Conservation (phyloP, 148 eudicot species). For the Polygonum aviculare region DNA sequence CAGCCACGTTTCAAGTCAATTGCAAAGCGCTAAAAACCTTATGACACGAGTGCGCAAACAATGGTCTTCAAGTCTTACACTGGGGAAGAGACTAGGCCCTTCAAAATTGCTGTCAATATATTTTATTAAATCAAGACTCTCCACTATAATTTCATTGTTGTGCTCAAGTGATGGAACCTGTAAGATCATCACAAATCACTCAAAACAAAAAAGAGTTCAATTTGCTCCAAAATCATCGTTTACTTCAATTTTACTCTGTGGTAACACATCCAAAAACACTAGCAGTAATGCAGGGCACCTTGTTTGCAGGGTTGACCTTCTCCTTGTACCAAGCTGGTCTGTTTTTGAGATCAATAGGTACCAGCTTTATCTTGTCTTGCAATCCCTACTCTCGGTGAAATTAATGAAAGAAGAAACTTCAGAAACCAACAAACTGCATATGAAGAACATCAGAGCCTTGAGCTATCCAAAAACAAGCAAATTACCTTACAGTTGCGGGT, state of each 20-base stretch:
- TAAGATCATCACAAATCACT: slow-evolving; percentile 10
- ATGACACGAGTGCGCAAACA: neutral
- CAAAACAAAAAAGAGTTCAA: neutral
- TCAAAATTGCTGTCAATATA: slow-evolving; percentile 62
- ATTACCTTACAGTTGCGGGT: slow-evolving; percentile 62
- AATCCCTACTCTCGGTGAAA: slow-evolving; percentile 39
- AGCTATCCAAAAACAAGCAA: neutral
- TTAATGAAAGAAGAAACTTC: neutral
- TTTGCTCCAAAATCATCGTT: neutral
- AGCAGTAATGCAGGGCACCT: slow-evolving; percentile 28
- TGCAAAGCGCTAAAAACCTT: neutral
- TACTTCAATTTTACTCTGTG: neutral
- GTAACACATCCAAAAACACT: neutral
- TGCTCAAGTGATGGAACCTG: slow-evolving; percentile 79
- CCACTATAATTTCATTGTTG: slow-evolving; percentile 72
- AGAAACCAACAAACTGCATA: neutral
- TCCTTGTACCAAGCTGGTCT: slow-evolving; percentile 82
- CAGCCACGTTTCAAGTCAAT: neutral
- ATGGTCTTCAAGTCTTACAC: slow-evolving; percentile 27
- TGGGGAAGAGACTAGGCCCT: slow-evolving; percentile 61
- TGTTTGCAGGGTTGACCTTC: slow-evolving; percentile 62
- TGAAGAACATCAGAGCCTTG: neutral
- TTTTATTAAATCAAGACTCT: slow-evolving; percentile 63
- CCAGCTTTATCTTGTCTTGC: slow-evolving; percentile 62
- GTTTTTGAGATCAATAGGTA: slow-evolving; percentile 62